Evolutionary conservation across 208 protist genomes (phyloP).

Genomic region (Blechomonas ayalai): DNA sequence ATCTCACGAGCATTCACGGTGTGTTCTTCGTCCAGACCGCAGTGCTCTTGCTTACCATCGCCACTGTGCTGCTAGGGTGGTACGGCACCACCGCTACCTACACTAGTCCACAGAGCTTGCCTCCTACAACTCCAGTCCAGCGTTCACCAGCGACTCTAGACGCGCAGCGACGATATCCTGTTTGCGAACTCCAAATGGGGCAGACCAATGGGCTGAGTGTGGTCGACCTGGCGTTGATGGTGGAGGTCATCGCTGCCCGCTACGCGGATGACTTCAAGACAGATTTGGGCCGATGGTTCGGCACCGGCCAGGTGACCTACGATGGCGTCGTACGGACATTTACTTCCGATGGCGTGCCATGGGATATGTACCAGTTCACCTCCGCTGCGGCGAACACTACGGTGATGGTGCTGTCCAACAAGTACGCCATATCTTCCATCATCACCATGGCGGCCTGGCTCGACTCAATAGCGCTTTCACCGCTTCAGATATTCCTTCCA

Average conservation of each 20-base stretch:
- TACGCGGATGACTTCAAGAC: constrained; percentile 27
- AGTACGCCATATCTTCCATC: constrained; percentile 38
- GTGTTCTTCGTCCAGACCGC: constrained; percentile 32
- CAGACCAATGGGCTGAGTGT: constrained; percentile 24
- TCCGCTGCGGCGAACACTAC: constrained; percentile 20
- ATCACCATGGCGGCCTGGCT: constrained; percentile 44
- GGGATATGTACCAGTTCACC: constrained; percentile 36
- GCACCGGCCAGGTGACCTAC: constrained; percentile 25
- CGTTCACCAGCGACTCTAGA: not conserved
- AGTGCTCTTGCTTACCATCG: constrained; percentile 28
- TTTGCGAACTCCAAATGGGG: constrained; percentile 38
- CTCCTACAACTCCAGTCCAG: constrained; percentile 6
- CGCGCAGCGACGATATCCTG: constrained; percentile 46
- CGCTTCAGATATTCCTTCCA: constrained; percentile 60
- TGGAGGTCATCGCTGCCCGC: constrained; percentile 30
- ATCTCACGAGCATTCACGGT: constrained; percentile 34
- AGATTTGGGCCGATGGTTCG: too few relatives aligned
- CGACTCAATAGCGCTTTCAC: constrained; percentile 50
- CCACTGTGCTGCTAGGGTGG: constrained; percentile 57
- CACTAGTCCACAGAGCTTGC: constrained; percentile 22
- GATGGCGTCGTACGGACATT: constrained; percentile 17
- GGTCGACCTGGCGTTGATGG: constrained; percentile 45
- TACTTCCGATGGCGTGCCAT: constrained; percentile 14
- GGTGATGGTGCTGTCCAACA: constrained; percentile 38
- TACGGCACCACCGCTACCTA: constrained; percentile 40